Evolutionary conservation across 2,329 filamentous ascomycete species (phyloP), one percentile per base, ranked within the genome.

Genomic region (Mariannaea elegans): DNA sequence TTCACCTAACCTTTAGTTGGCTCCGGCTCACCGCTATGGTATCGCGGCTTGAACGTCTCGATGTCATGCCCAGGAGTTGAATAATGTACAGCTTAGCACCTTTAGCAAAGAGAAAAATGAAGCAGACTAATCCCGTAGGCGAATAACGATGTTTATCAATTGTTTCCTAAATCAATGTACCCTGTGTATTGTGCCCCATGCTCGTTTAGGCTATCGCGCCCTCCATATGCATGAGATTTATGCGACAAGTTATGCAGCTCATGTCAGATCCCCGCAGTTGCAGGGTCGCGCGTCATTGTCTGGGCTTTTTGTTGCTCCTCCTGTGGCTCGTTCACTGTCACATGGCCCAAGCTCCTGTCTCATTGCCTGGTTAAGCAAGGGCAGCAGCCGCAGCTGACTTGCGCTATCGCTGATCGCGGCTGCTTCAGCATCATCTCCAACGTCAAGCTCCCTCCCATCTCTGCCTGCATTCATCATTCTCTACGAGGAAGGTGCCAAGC

Each of bases 71-170:
- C 23, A 19, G 32, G 48, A 39, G 27, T 47, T 55, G 34, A 56
- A 56, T 53, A 24, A 56, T 63, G 52, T 54, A 60, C 41, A 57
- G 53, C 48, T 39, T 54, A 55, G 61, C 53, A 24, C 23, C 13
- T 57, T 23, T 18, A 24, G 42, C 18, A 13, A 23, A 60, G 24
- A 49, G 60, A 56, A 62, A 42, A 60, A 36, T 31, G 34, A 39
- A 51, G 44, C 56, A 60, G 52, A 71, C 68, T 71, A 71, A 71
- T 71, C 56, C 59, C 62, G 62, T 68, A 71, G 68, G 68, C 65
- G 65, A 65, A 60, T 55, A 63, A 62, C 56, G 61, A 47, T 60
- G 57, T 60, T 65, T 65, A 61, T 55, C 31, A 62, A 42, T 50
- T 54, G 59, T 67, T 24, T 36, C 41, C 6, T 8, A n/a, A n/a